phyloP scores from a whole-genome alignment of 2,329 filamentous ascomycete species.

The Calonectria pauciramosa region DNA sequence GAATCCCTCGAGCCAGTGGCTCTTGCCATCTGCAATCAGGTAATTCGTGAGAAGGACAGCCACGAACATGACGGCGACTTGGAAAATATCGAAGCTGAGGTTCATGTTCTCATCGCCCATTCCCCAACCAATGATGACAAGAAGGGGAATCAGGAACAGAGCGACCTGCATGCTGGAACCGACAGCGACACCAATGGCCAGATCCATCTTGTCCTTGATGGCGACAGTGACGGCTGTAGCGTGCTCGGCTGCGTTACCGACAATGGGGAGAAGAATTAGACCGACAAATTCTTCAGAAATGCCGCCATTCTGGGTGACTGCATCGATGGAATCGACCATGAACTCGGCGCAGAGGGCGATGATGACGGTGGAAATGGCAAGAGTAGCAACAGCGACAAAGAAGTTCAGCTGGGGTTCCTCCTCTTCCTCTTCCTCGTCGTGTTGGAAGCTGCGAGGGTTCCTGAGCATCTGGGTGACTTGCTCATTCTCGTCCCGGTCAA shows the following conservation, averaged over 20 bases:
- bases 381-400: constrained; percentile 77
- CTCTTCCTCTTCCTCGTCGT: constrained; percentile 71
- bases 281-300: constrained; percentile 83
- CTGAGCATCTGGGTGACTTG: constrained; percentile 61
- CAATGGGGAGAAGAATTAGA: constrained; percentile 84
- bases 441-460: constrained; percentile 52
- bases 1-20: constrained; percentile 85
- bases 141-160: constrained; percentile 81
- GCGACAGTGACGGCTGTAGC: constrained; percentile 85
- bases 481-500: constrained; percentile 54
- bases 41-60: constrained; percentile 90
- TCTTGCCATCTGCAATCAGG: constrained; percentile 85
- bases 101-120: constrained; percentile 81
- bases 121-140: constrained; percentile 84
- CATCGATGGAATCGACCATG: constrained; percentile 80
- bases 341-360: constrained; percentile 88
- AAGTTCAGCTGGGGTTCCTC: constrained; percentile 83
- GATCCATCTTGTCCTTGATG: constrained; percentile 87
- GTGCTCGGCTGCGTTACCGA: constrained; percentile 88
- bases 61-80: constrained; percentile 88
- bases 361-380: constrained; percentile 80
- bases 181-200: constrained; percentile 84
- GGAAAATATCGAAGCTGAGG: constrained; percentile 89
- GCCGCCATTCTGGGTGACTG: constrained; percentile 70
- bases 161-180: constrained; percentile 87